Evolutionary conservation across 2,329 filamentous ascomycete species (phyloP), one percentile per base, ranked within the genome.

Genomic region (Ophiostoma tasmaniense): DNA sequence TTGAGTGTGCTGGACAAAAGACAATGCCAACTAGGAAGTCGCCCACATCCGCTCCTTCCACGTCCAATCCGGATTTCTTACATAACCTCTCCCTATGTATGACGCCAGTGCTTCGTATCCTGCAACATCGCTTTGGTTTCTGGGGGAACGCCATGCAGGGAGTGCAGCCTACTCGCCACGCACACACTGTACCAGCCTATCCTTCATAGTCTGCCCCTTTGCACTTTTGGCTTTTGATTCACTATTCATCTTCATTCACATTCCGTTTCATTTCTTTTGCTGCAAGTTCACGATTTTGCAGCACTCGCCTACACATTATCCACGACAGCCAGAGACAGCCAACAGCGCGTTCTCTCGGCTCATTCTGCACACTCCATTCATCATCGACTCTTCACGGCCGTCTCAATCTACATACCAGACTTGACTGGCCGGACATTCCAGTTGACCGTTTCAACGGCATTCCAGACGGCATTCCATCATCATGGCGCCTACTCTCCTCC

Each of bases 401-500:
- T 22, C 3, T 11, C 25, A 30, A 20, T 2, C 55, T 61, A 61
- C 55, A 61, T 30, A 17, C 55, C 25, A 11, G 25, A 55, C 50
- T 13, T 11, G 50, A 17, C 25, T 28, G 50, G 20, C 11, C 50
- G n/a, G 59, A 25, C 64, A 65, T 65, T 65, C 64, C 64, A 65
- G 64, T 65, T 37, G n/a, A 42, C 37, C 64, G 35, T 28, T 65
- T 2, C n/a, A 33, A 33, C 33, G 33, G 33, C 33, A 33, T 33
- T 33, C 33, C 10, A 37, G 25, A n/a, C 61, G n/a, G 61, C 66
- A 70, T 67, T 62, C 35, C 61, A 13, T 33, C 33, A 45, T 30
- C 33, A 79, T 79, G 81, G 81, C 81, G 68, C 81, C 82, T 52
- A 77, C 80, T 33, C 71, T 81, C 64, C 66, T 81, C 64, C 65